These are phyloP conservation scores for Fusarium brevicatenulatum DNA, from an alignment of 2,329 filamentous ascomycete genomes.

Conservation along the genomic window DNA sequence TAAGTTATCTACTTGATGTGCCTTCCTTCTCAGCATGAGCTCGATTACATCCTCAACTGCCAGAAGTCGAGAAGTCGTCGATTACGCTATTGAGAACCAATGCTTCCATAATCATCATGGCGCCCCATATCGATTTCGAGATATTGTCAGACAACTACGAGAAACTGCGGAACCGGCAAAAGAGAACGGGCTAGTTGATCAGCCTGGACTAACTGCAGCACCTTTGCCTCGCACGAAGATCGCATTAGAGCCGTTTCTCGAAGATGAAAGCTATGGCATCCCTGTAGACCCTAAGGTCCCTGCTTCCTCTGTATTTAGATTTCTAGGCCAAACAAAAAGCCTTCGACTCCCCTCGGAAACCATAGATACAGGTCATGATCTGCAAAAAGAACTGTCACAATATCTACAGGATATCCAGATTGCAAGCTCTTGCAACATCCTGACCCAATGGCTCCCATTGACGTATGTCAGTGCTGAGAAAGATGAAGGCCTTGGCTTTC, in stretches of 20 bases:
- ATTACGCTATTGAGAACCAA: constrained; percentile 42
- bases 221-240: constrained; percentile 31
- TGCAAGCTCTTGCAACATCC: constrained; percentile 36
- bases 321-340: neutral
- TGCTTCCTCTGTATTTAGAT: neutral
- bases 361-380: constrained; percentile 40
- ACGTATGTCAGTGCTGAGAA: constrained; percentile 29
- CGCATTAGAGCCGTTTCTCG: constrained; percentile 3
- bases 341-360: constrained; percentile 37
- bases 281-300: neutral
- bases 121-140: constrained; percentile 43
- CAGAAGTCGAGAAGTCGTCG: constrained; percentile 27
- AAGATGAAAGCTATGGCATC: neutral
- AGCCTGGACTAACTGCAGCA: constrained; percentile 28
- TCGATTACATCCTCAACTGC: neutral
- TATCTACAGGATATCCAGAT: constrained; percentile 31
- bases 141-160: constrained; percentile 37
- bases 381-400: constrained; percentile 35
- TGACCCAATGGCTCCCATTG: constrained; percentile 47
- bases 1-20: neutral
- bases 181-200: constrained; percentile 34
- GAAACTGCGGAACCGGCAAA: constrained; percentile 8
- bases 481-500: constrained; percentile 46
- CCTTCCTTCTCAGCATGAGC: constrained; percentile 4
- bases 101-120: constrained; percentile 44